Percentiles rank a stretch among this genome's conserved stretches.
phyloP scores from a whole-genome alignment of 2,329 filamentous ascomycete genomes.

The Aspergillus hiratsukae region DNA sequence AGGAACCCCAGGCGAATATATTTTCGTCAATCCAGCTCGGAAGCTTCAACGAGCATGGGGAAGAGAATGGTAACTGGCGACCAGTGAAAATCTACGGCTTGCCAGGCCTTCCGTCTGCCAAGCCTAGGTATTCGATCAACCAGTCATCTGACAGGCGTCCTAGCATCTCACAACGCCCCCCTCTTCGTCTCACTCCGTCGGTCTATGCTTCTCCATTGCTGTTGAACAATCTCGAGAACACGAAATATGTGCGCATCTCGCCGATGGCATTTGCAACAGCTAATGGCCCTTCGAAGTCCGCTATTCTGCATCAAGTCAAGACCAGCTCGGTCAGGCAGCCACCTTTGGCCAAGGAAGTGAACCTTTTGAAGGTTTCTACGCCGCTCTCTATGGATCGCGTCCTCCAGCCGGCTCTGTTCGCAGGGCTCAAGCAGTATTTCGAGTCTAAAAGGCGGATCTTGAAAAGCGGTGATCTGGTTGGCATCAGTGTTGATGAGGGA shows the following conservation, averaged over 20 bases:
- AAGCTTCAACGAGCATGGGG: conserved; percentile 41
- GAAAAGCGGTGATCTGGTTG: conserved; percentile 81
- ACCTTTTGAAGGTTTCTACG: conserved; percentile 80
- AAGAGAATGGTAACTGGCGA: conserved; percentile 69
- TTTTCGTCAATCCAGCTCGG: conserved; percentile 61
- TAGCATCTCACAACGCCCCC: conserved; percentile 50
- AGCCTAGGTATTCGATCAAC: conserved; percentile 54
- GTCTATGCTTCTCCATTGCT: conserved; percentile 82
- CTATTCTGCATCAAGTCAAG: conserved; percentile 51
- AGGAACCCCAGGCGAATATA: conserved; percentile 60
- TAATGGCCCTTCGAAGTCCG: conserved; percentile 50
- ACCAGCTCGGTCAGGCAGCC: conserved; percentile 46
- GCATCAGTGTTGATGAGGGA: conserved; percentile 80
- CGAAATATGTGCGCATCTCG: conserved; percentile 73
- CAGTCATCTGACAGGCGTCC: conserved; percentile 46
- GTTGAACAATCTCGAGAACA: conserved; percentile 76
- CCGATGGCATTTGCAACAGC: conserved; percentile 42
- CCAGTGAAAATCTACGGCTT: conserved; percentile 85
- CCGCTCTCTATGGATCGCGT: conserved; percentile 81
- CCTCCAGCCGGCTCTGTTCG: conserved; percentile 79
- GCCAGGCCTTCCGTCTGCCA: conserved; percentile 58
- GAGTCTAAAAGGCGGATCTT: conserved; percentile 76
- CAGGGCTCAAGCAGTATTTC: conserved; percentile 84
- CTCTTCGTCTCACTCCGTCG: conserved; percentile 50
- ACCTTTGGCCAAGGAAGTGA: conserved; percentile 70